Evolutionary conservation across 192 early-diverging fungal species (phyloP).

Genomic region (Phycomyces blakesleeanus): DNA sequence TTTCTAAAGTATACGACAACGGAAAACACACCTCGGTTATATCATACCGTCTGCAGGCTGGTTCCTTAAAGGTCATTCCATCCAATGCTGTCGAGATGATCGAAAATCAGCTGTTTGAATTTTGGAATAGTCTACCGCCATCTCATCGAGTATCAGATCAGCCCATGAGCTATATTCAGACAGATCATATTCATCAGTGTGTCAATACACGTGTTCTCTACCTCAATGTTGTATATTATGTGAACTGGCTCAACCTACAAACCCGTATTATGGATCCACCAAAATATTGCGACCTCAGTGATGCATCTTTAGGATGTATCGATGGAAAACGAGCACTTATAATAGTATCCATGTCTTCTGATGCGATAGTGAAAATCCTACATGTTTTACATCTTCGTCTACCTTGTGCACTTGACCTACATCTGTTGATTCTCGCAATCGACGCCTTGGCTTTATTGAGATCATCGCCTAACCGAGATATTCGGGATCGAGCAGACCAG

Average conservation of each 20-base stretch:
- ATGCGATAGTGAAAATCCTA: slow-evolving; percentile 17
- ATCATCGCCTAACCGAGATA: too few relatives aligned
- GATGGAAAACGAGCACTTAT: slow-evolving; percentile 14
- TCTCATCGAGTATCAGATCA: slow-evolving; percentile 7
- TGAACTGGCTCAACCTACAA: slow-evolving; percentile 22
- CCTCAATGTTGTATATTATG: slow-evolving; percentile 14
- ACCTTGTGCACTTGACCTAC: slow-evolving; percentile 26
- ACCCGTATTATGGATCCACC: slow-evolving; percentile 15
- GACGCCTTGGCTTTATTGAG: slow-evolving; percentile 12
- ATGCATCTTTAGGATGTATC: slow-evolving; percentile 13
- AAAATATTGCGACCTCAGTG: slow-evolving; percentile 3
- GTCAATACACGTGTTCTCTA: slow-evolving; percentile 2
- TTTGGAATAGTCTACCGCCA: slow-evolving; percentile 17
- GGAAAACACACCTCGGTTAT: slow-evolving; percentile 4
- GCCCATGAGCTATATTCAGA: slow-evolving; percentile 14
- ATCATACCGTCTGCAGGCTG: slow-evolving; percentile 9
- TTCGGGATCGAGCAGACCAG: too few relatives aligned
- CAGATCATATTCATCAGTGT: slow-evolving; percentile 9
- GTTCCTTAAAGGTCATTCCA: slow-evolving; percentile 1
- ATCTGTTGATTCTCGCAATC: slow-evolving; percentile 18
- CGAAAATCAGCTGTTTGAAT: slow-evolving; percentile 12
- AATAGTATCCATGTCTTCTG: slow-evolving; percentile 22
- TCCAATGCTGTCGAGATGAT: slow-evolving; percentile 4
- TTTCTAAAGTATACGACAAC: not conserved
- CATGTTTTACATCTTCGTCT: slow-evolving; percentile 2